phyloP scores from a whole-genome alignment of 306 rosid species.

The Cicer judaicum region DNA sequence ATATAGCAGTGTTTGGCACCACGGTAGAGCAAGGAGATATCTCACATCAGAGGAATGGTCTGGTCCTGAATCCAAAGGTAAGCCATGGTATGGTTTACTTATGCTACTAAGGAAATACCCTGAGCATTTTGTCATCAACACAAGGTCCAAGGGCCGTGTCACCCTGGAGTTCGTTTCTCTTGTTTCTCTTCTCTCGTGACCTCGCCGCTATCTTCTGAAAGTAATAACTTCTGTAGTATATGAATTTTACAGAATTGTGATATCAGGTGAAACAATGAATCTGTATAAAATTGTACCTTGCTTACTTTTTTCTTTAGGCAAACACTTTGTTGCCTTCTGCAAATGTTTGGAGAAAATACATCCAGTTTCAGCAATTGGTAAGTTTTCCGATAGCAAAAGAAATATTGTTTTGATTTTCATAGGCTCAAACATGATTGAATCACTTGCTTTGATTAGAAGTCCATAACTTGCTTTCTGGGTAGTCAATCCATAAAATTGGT shows the following conservation, averaged over 20 bases:
- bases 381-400: not conserved
- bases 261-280: conserved; percentile 15
- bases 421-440: conserved; percentile 4
- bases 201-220: conserved; percentile 3
- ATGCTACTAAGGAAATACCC: conserved; percentile 96
- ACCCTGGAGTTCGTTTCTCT: conserved; percentile 92
- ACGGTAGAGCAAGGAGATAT: conserved; percentile 81
- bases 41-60: conserved; percentile 89
- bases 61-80: conserved; percentile 91
- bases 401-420: not conserved
- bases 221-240: conserved; percentile 19
- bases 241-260: conserved; percentile 4
- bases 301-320: not conserved
- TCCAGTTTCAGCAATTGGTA: not conserved
- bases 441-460: not conserved
- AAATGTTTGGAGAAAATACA: not conserved
- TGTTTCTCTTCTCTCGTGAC: conserved; percentile 82
- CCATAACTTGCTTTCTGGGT: not conserved
- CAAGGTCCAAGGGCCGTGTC: conserved; percentile 87
- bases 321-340: not conserved
- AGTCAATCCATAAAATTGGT: not conserved
- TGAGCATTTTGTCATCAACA: conserved; percentile 96
- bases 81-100: conserved; percentile 95
- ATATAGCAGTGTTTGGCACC: conserved; percentile 84
- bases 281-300: conserved; percentile 23